Evolutionary conservation across 257 asterid species (phyloP).

Genomic region (Nicotiana tabacum): DNA sequence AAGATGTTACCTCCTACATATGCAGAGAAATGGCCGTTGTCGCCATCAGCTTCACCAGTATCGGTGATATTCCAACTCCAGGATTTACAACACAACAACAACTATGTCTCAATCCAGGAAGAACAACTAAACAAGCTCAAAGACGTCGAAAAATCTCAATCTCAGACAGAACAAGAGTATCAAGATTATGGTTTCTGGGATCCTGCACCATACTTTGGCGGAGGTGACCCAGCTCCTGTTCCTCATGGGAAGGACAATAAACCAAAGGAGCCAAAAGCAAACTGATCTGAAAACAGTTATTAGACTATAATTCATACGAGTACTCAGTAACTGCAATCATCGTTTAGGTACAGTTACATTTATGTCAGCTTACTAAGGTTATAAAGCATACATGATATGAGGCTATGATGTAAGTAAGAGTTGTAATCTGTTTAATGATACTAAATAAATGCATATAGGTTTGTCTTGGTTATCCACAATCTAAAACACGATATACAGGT

Average conservation of each 20-base stretch:
- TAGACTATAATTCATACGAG: background rate
- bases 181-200: conserved; percentile 29
- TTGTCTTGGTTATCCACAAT: too few species aligned
- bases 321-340: background rate
- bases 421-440: background rate
- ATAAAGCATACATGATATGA: background rate
- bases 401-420: background rate
- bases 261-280: background rate
- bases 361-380: background rate
- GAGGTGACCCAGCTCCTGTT: conserved; percentile 27
- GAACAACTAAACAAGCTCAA: background rate
- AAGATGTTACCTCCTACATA: background rate
- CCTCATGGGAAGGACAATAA: conserved; percentile 22
- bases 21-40: conserved; percentile 6
- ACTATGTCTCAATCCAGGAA: background rate
- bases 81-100: background rate
- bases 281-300: background rate
- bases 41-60: background rate
- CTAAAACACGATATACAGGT: too few species aligned
- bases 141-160: background rate
- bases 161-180: background rate
- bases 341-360: background rate
- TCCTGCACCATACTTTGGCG: conserved; percentile 25
- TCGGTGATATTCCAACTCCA: background rate
- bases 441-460: too few species aligned